These are phyloP conservation scores for Stereum hirsutum DNA, from an alignment of 1,284 basidiomycete species.

Conservation along the genomic window DNA sequence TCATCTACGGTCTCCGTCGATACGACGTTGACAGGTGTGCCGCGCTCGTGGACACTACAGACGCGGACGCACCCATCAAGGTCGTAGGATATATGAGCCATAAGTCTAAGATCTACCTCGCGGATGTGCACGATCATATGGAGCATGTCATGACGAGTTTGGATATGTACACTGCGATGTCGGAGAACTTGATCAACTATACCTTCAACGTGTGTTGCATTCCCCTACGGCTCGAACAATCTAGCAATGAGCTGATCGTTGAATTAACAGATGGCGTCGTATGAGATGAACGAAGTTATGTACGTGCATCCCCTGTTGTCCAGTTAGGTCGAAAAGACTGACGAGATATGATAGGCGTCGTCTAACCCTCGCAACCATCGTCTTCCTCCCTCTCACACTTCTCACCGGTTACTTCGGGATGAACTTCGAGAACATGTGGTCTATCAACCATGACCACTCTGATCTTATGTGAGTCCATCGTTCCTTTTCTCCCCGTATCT, in stretches of 20 bases:
- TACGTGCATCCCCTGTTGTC: slow-evolving; percentile 19
- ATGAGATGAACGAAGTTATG: slow-evolving; percentile 68
- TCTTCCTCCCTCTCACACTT: slow-evolving; percentile 61
- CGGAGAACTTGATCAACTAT: slow-evolving; percentile 64
- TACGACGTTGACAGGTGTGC: slow-evolving; percentile 59
- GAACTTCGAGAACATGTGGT: slow-evolving; percentile 54
- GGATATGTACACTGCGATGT: slow-evolving; percentile 58
- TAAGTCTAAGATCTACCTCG: slow-evolving; percentile 60
- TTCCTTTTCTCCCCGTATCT: slow-evolving; percentile 1
- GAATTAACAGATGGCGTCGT: slow-evolving; percentile 43
- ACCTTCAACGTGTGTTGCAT: slow-evolving; percentile 43
- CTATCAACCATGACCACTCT: slow-evolving; percentile 31
- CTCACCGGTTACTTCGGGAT: slow-evolving; percentile 71
- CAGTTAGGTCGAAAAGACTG: slow-evolving; percentile 1
- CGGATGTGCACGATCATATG: slow-evolving; percentile 64
- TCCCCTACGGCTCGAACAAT: too few relatives aligned
- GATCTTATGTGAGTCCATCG: slow-evolving; percentile 38
- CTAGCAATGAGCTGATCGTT: background rate
- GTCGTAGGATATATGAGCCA: slow-evolving; percentile 56
- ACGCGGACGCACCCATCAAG: slow-evolving; percentile 10
- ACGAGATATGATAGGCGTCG: slow-evolving; percentile 27
- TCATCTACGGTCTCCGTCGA: slow-evolving; percentile 55
- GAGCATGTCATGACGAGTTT: slow-evolving; percentile 57
- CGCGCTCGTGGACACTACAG: slow-evolving; percentile 35
- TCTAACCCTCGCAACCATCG: slow-evolving; percentile 56